Conservation (phyloP, 2,329 filamentous ascomycete genomes). For the Zopfia rhizophila region DNA sequence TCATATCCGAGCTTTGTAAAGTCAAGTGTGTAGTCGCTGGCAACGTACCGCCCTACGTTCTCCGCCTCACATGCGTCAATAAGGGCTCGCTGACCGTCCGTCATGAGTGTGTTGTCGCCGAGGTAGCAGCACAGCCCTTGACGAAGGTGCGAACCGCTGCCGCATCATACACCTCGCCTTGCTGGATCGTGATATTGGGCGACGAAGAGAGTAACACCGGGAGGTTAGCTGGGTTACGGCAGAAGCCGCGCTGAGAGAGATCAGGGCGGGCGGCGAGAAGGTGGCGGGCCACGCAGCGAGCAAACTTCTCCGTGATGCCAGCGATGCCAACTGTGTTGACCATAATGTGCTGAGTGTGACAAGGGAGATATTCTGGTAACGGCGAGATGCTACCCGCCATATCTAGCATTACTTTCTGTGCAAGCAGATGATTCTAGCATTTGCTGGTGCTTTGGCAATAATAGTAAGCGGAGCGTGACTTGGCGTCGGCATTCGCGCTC, state of each 20-base stretch:
- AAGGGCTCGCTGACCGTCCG: constrained; percentile 55
- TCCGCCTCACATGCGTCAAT: constrained; percentile 53
- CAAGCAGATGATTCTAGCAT: too few relatives aligned
- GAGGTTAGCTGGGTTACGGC: constrained; percentile 41
- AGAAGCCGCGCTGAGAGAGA: constrained; percentile 37
- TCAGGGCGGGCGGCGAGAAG: constrained; percentile 39
- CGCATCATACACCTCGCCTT: constrained; percentile 38
- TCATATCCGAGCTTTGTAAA: constrained; percentile 53
- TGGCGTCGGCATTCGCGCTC: too few relatives aligned
- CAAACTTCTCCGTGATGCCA: constrained; percentile 50
- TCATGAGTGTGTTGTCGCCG: constrained; percentile 52
- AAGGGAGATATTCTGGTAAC: too few relatives aligned
- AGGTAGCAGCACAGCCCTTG: constrained; percentile 53
- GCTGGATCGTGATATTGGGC: constrained; percentile 27
- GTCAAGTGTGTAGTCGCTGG: constrained; percentile 55
- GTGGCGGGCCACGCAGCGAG: constrained; percentile 34
- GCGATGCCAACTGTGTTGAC: constrained; percentile 43
- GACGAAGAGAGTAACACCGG: constrained; percentile 19
- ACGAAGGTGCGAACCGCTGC: constrained; percentile 37
- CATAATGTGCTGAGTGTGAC: too few relatives aligned
- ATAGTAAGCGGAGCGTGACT: too few relatives aligned
- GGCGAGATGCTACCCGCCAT: too few relatives aligned
- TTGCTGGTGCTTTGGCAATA: too few relatives aligned
- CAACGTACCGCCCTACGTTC: constrained; percentile 52
- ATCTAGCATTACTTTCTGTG: too few relatives aligned